phyloP scores from a whole-genome alignment of 208 protist genomes.

The Leishmania arabica region DNA sequence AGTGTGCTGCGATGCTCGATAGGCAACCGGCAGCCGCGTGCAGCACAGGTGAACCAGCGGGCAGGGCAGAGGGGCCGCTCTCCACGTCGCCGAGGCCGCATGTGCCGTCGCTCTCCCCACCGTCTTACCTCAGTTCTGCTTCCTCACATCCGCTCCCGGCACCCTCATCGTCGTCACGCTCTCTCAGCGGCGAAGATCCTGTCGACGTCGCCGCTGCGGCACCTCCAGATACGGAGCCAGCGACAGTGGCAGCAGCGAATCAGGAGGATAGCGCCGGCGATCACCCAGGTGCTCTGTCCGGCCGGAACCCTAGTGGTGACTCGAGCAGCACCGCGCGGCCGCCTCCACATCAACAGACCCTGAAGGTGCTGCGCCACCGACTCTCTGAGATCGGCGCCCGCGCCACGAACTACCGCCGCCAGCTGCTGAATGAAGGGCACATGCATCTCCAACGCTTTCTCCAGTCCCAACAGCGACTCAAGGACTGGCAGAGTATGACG shows the following conservation, averaged over 20 bases:
- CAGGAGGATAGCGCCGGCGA: neutral
- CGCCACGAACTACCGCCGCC: slow-evolving; percentile 11
- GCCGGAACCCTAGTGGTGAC: no score
- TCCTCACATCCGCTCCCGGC: neutral
- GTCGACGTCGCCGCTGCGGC: neutral
- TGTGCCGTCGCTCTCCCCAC: neutral
- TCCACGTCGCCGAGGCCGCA: neutral
- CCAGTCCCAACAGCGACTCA: slow-evolving; percentile 50
- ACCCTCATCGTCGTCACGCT: neutral
- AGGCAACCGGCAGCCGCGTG: neutral
- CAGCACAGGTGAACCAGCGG: neutral
- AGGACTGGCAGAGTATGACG: slow-evolving; percentile 64
- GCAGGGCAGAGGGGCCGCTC: neutral
- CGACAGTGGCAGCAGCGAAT: neutral
- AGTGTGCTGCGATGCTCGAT: neutral
- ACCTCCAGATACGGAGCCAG: neutral
- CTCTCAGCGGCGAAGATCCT: neutral
- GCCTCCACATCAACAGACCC: neutral
- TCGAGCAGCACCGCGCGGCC: neutral
- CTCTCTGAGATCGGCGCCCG: slow-evolving; percentile 29
- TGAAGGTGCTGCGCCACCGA: slow-evolving; percentile 29
- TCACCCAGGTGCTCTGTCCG: neutral
- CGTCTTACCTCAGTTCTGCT: neutral
- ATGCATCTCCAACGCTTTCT: slow-evolving; percentile 41
- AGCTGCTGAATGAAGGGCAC: slow-evolving; percentile 32